Conservation (phyloP, 495 filamentous ascomycete species). For the Aspergillus avenaceus region DNA sequence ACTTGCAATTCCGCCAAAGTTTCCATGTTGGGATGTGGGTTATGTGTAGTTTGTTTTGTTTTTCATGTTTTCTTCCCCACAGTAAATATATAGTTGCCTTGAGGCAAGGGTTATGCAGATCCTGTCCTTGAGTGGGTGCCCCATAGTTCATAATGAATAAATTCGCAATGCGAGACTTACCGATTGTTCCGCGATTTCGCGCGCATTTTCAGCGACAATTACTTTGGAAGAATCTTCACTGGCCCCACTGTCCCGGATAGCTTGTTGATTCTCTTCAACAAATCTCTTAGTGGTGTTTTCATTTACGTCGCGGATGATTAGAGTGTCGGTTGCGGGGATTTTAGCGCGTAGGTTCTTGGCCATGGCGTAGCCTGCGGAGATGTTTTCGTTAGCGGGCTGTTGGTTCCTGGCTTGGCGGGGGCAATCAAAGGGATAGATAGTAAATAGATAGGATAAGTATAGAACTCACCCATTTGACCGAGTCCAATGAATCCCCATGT, state of each 20-base stretch:
- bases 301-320: conserved; percentile 76
- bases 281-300: conserved; percentile 54
- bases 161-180: conserved; percentile 48
- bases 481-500: conserved; percentile 83
- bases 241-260: conserved; percentile 22
- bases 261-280: conserved; percentile 51
- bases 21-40: neutral
- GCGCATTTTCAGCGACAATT: conserved; percentile 51
- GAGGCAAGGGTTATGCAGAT: conserved; percentile 2
- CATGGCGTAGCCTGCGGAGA: conserved; percentile 68
- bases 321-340: conserved; percentile 61
- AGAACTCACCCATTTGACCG: conserved; percentile 74
- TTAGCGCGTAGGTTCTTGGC: conserved; percentile 80
- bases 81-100: neutral
- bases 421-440: neutral
- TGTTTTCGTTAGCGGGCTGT: conserved; percentile 7
- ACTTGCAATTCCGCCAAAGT: too few species aligned
- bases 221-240: conserved; percentile 43
- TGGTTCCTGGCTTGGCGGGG: too few species aligned
- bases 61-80: neutral
- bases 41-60: neutral
- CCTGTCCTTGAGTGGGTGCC: neutral
- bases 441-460: conserved; percentile 8
- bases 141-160: neutral
- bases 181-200: conserved; percentile 65